Base-by-base conservation (phyloP, 139 green algal species). In the Chlorella ohadii region DNA sequence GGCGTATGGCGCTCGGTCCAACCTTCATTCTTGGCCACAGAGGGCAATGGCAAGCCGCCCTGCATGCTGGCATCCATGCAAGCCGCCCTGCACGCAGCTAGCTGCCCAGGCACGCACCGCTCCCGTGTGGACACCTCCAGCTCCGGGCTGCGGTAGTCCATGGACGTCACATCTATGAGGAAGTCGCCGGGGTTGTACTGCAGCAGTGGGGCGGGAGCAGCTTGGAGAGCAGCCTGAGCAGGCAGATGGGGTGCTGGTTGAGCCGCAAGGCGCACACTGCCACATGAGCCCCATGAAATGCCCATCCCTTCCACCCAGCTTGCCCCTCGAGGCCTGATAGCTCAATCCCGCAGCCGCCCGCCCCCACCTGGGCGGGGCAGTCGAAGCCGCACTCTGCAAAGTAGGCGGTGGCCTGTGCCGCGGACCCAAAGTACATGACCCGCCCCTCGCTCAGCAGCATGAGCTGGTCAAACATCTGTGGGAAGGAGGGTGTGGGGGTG, bases 381-480 rank as follows among this genome's bases (percentile, higher is more conserved):
- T 23, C 23, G 36, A 87, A 85, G 22, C 84, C 86, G 2, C 72
- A 56, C 0, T 33, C 15, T 4, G 57, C 55, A 72, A 91, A 89
- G 85, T 90, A 90, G 22, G 20, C 66, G 7, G 72, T 72, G 9
- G 82, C 86, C 23, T 72, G 25, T 3, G 39, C 27, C 0, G 84
- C 84, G 11, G 25, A 16, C 23, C 89, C 89, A 67, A 85, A 86
- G 84, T 80, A 91, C 73, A 92, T 81, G 19, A 81, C 16, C n/a
- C 81, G 47, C 20, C 90, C 90, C 63, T 89, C 87, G 20, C 28
- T 67, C 23, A 93, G 84, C 63, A 93, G 82, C 75, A 89, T 36
- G 44, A 92, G 86, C 72, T 84, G 72, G 63, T 89, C 84, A 59
- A 92, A 93, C 83, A 92, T 89, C 12, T 55, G 63, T 38, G 16